phyloP scores from a whole-genome alignment of 177 flowering plant genomes.

The Vitis hybrid region DNA sequence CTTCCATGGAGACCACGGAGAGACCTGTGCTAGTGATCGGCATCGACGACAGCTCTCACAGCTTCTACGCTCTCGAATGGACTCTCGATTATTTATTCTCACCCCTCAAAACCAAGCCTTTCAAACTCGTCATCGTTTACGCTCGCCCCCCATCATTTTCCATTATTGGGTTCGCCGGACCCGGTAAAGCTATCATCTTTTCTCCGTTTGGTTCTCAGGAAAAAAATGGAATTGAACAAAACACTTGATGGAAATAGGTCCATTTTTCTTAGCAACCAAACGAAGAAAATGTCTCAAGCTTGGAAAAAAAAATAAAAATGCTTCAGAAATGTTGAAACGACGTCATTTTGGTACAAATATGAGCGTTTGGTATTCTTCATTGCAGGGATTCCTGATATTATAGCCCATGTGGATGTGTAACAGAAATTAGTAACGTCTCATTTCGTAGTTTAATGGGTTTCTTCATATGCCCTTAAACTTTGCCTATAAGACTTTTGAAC shows the following conservation, averaged over 20 bases:
- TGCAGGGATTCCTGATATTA: slow-evolving; percentile 49
- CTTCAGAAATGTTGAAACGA: too few relatives aligned
- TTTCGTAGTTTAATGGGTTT: background rate
- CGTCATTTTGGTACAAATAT: too few relatives aligned
- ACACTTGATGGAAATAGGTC: too few relatives aligned
- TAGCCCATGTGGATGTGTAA: slow-evolving; percentile 58
- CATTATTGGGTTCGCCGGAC: slow-evolving; percentile 53
- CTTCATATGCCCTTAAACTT: background rate
- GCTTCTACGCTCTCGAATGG: slow-evolving; percentile 74
- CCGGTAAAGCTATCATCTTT: slow-evolving; percentile 32
- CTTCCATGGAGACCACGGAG: slow-evolving; percentile 9
- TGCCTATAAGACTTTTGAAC: too few relatives aligned
- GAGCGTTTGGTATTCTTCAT: background rate
- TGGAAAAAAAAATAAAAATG: too few relatives aligned
- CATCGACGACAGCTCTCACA: slow-evolving; percentile 65
- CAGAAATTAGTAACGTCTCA: slow-evolving; percentile 45
- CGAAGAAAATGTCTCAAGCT: too few relatives aligned
- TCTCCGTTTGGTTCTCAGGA: too few relatives aligned
- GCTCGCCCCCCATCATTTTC: slow-evolving; percentile 53
- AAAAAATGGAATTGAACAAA: too few relatives aligned
- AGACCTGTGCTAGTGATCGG: slow-evolving; percentile 62
- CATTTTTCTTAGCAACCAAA: too few relatives aligned
- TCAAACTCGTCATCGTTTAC: slow-evolving; percentile 56
- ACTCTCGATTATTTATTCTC: slow-evolving; percentile 61
- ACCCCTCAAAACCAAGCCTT: slow-evolving; percentile 37